Base-by-base conservation (phyloP, 1,139 yeast species). In the Suhomyces atakaporum region DNA sequence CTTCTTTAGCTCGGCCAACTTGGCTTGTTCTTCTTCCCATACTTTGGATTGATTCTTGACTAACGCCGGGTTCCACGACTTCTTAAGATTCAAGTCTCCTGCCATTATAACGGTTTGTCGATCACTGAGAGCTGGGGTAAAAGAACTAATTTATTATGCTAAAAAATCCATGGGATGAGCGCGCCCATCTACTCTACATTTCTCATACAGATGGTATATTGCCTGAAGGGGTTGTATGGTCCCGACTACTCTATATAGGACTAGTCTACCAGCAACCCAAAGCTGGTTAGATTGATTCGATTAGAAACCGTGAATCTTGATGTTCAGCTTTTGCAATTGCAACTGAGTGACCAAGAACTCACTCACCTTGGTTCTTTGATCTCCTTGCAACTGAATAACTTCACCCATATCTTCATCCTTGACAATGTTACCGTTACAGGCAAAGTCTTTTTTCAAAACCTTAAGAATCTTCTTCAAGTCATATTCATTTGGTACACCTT, bases 361-460 rank as follows among this genome's bases (percentile, higher is more conserved):
- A 76, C 86, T 80, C 47, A 92, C 96, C 69, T 92, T 92, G 50
- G 87, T 85, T 75, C 98, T 87, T 75, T 92, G 98, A 65, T 92
- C 98, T 64, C 98, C 98, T 74, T 92, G 98, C 66, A 92, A 76
- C 75, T 92, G 98, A 57, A 92, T 89, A 60, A 92, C 94, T 59
- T 90, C 96, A 45, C 98, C 98, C 69, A 89, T 76, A 60, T 92
- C 97, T 39, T 83, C 88, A 70, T 92, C 97, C 69, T 88, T 88
- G 66, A 88, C 97, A 61, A 92, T 88, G 71, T 90, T 92, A 67
- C 98, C 98, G 70, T 92, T 92, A 74, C 97, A 92, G 54, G 97
- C 98, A 64, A 92, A 92, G 65, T 92, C 97, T 71, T 92, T 92
- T 79, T 92, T 92, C 62, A 92, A 77, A 44, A 88, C 96, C 68